Evolutionary conservation across 768 basidiomycete genomes (phyloP), one percentile per base, ranked within the genome.

Genomic region (Tubosaeta brunneosetosa): DNA sequence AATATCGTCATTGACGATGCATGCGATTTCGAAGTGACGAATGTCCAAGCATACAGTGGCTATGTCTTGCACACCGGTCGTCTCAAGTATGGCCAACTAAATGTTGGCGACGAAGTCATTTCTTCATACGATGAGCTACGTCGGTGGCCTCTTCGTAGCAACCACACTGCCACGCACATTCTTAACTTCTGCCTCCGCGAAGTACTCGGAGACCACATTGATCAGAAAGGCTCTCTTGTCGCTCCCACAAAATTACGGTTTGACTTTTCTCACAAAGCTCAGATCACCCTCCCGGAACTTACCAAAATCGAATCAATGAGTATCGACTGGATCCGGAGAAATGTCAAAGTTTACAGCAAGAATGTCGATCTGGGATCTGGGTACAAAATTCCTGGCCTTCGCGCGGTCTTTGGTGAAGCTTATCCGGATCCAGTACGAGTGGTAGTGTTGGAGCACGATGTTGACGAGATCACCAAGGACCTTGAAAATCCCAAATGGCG

Each of bases 361-460:
- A 91, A 99, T 44, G 71, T 99, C 47, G 77, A 84, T 44, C 77
- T 99, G 26, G 76, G 79, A 49, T 79, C 77, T 6, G 94, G 93
- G 0, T 83, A 84, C 59, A 84, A 86, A 67, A 95, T 99, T 49
- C 82, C 94, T n/a, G 95, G 97, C 6, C 71, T 98, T 31, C 80
- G 97, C 31, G 97, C 95, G 2, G 97, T 99, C 42, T 99, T 99
- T 61, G 97, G 97, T 42, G 97, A 99, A 73, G 81, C 89, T 0
- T 99, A 99, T 67, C 97, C 97, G 4, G 94, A 98, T 68, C 97
- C 97, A 3, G 97, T 99, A 17, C 81, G 95, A 29, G 92, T 98
- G 1, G 97, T 99, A 13, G 83, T 91, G 3, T 77, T 99, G 19
- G 95, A 91, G 68, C 92, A 80, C 65, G 83, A 85, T 55, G 79